Conservation (phyloP, 805 yeast genomes). For the Lipomyces mesembrius region DNA sequence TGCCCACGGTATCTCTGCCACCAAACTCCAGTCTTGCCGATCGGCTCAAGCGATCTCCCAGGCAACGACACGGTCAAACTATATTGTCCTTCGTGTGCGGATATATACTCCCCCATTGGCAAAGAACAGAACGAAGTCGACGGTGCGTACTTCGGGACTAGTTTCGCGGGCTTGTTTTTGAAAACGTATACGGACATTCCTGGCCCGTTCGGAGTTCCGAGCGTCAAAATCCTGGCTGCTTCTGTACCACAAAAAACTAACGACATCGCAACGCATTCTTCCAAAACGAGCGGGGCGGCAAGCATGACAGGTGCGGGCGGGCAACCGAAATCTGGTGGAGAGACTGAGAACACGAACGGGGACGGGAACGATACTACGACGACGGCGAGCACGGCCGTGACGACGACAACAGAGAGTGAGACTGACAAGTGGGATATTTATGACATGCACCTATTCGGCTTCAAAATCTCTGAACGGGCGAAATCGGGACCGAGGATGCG, state of each 20-base stretch:
- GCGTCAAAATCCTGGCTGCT: constrained; percentile 70
- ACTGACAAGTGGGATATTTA: constrained; percentile 44
- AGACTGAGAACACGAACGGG: constrained; percentile 5
- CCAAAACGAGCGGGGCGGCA: neutral
- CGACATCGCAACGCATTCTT: constrained; percentile 8
- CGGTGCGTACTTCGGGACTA: constrained; percentile 96
- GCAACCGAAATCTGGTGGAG: neutral
- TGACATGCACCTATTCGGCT: constrained; percentile 85
- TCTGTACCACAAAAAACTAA: constrained; percentile 53
- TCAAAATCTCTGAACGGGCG: constrained; percentile 74
- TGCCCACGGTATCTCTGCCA: constrained; percentile 92
- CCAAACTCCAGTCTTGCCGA: constrained; percentile 86
- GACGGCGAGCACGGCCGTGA: neutral
- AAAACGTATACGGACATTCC: constrained; percentile 85
- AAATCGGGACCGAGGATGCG: constrained; percentile 91
- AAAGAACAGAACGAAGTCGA: constrained; percentile 87
- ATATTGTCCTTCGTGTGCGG: constrained; percentile 94
- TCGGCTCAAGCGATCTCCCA: constrained; percentile 87
- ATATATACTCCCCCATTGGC: constrained; percentile 83
- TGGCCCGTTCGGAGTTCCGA: constrained; percentile 23
- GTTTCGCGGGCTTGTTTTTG: constrained; percentile 90
- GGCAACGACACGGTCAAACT: constrained; percentile 91
- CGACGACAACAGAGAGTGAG: constrained; percentile 10
- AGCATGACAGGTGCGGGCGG: neutral
- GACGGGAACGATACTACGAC: constrained; percentile 8